Conservation (phyloP, 441 rosid genomes). For the Euphorbia celastroides region DNA sequence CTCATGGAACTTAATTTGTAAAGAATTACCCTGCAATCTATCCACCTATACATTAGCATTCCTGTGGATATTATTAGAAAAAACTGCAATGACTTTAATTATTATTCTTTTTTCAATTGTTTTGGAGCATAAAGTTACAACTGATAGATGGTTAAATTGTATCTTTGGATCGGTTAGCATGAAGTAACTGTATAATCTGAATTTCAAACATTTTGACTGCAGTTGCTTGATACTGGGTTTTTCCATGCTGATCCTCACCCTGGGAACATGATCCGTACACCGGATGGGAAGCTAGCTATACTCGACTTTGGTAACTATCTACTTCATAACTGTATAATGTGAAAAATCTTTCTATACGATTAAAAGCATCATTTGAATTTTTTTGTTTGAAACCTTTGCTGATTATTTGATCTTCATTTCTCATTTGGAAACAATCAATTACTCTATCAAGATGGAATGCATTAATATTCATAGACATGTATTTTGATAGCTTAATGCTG, state of each 20-base stretch:
- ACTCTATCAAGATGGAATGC: not conserved
- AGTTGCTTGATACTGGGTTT: constrained; percentile 96
- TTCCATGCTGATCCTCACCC: constrained; percentile 99
- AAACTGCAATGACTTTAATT: not conserved
- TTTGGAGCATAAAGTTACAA: constrained; percentile 1
- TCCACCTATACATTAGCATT: not conserved
- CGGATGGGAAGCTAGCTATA: constrained; percentile 93
- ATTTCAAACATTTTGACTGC: constrained; percentile 23
- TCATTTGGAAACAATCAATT: not conserved
- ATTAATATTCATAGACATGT: not conserved
- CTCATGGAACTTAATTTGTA: too few relatives aligned
- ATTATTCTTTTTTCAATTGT: not conserved
- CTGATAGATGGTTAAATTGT: not conserved
- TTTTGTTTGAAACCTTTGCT: constrained; percentile 5
- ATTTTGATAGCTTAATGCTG: constrained; percentile 5
- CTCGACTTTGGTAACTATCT: constrained; percentile 84
- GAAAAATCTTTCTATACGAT: constrained; percentile 12
- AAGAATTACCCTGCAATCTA: not conserved
- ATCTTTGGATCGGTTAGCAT: not conserved
- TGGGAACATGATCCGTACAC: constrained; percentile 96
- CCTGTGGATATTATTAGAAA: not conserved
- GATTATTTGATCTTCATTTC: not conserved
- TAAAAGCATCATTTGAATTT: constrained; percentile 7
- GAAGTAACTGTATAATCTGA: constrained; percentile 2
- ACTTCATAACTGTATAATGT: constrained; percentile 14